Evolutionary conservation across 371 early-diverging fungal species (phyloP).

Genomic region (Circinella minor): DNA sequence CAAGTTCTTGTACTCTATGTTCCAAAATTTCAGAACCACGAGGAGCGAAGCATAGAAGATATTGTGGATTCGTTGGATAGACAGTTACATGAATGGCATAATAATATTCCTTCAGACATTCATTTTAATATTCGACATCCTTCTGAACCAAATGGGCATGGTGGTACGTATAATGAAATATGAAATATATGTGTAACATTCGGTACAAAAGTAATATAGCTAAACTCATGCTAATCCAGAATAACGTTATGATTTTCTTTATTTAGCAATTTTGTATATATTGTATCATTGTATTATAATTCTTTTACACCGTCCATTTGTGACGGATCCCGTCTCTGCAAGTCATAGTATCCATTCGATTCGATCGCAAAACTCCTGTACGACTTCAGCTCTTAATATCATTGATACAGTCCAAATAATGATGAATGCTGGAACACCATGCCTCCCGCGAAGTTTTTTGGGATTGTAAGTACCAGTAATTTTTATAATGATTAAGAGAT

Average conservation of each 20-base stretch:
- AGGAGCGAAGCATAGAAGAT: conserved; percentile 22
- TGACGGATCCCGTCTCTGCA: conserved; percentile 11
- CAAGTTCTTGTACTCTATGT: conserved; percentile 39
- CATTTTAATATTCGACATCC: not conserved
- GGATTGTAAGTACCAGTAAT: conserved; percentile 32
- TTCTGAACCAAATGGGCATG: not conserved
- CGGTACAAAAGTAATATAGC: no score
- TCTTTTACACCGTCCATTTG: conserved; percentile 24
- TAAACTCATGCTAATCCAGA: no score
- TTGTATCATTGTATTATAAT: conserved; percentile 30
- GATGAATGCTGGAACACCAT: conserved; percentile 15
- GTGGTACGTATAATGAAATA: not conserved
- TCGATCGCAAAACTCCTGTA: conserved; percentile 38
- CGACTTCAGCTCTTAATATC: conserved; percentile 34
- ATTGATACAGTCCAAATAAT: conserved; percentile 24
- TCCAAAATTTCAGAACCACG: conserved; percentile 23
- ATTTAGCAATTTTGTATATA: conserved; percentile 1
- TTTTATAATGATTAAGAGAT: not conserved
- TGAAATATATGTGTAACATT: no score
- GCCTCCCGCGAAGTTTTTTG: conserved; percentile 42
- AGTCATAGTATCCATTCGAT: conserved; percentile 21
- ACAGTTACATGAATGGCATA: conserved; percentile 33
- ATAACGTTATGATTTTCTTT: not conserved
- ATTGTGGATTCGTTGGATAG: conserved; percentile 26
- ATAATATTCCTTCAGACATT: conserved; percentile 20